Conservation (phyloP, 352 stramenopile genomes). For the Peronospora destructor region DNA sequence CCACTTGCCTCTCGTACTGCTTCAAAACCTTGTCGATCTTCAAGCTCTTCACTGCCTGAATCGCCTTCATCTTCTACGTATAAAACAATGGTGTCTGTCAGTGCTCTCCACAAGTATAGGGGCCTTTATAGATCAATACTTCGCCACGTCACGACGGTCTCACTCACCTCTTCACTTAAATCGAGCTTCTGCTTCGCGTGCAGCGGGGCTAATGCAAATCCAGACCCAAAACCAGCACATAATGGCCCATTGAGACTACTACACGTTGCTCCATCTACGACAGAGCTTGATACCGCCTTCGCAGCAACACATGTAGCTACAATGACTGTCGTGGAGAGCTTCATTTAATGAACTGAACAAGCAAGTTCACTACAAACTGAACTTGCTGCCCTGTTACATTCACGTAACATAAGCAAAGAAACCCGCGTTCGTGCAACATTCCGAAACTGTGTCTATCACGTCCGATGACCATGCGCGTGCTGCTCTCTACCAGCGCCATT, state of each 20-base stretch:
- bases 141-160: slow-evolving; percentile 6
- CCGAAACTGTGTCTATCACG: background rate
- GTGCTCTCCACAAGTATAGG: background rate
- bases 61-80: slow-evolving; percentile 19
- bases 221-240: slow-evolving; percentile 25
- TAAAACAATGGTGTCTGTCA: background rate
- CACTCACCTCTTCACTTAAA: slow-evolving; percentile 34
- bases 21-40: slow-evolving; percentile 62
- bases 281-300: background rate
- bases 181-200: slow-evolving; percentile 45
- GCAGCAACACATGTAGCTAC: slow-evolving; percentile 7
- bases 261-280: slow-evolving; percentile 16
- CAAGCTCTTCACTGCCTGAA: slow-evolving; percentile 33
- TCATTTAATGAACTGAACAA: slow-evolving; percentile 3
- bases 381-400: slow-evolving; percentile 10
- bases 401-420: background rate
- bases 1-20: slow-evolving; percentile 50
- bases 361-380: background rate
- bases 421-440: slow-evolving; percentile 11
- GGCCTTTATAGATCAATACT: background rate
- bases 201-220: slow-evolving; percentile 28
- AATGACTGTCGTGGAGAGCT: slow-evolving; percentile 3
- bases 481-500: slow-evolving; percentile 27
- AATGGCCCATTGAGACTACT: slow-evolving; percentile 72
- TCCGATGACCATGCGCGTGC: slow-evolving; percentile 38